A percentile compares a stretch with the other conserved stretches of the same genome.
Conservation (phyloP, 805 yeast genomes). For the Saccharomycopsis sp. region DNA sequence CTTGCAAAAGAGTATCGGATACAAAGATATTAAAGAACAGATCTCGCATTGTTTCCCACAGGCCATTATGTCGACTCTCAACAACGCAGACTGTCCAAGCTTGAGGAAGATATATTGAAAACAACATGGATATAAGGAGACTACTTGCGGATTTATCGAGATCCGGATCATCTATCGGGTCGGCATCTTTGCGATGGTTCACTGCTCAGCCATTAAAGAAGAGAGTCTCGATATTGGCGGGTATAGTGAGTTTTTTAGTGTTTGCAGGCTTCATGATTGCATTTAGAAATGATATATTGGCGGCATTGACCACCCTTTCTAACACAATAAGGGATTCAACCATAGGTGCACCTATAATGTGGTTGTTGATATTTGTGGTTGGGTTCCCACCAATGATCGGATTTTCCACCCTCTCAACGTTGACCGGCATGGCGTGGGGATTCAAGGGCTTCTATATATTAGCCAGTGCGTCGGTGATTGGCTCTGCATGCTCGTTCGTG, state of each 20-base stretch:
- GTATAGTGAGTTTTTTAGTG: neutral
- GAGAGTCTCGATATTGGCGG: neutral
- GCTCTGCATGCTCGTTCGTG: slow-evolving; percentile 70
- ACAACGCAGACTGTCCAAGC: too few species aligned
- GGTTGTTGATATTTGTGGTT: slow-evolving; percentile 50
- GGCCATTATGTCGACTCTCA: neutral
- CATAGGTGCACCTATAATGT: slow-evolving; percentile 41
- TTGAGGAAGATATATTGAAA: too few species aligned
- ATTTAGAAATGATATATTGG: neutral
- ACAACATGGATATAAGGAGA: neutral
- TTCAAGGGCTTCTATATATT: slow-evolving; percentile 70
- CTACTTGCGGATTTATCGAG: neutral
- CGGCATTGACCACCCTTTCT: slow-evolving; percentile 27
- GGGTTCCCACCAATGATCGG: slow-evolving; percentile 92
- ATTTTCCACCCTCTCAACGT: slow-evolving; percentile 57
- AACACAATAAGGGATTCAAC: slow-evolving; percentile 37
- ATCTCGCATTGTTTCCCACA: too few species aligned
- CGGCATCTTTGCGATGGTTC: neutral
- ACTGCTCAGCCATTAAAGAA: neutral
- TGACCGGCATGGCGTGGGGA: slow-evolving; percentile 81
- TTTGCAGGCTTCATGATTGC: neutral
- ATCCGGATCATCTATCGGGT: neutral
- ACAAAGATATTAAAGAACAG: too few species aligned
- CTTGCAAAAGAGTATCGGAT: too few species aligned
- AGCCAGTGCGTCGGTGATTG: slow-evolving; percentile 60